These are phyloP conservation scores for Cryptococcus depauperatus DNA, from an alignment of 1,284 basidiomycete species.

Conservation along the genomic window DNA sequence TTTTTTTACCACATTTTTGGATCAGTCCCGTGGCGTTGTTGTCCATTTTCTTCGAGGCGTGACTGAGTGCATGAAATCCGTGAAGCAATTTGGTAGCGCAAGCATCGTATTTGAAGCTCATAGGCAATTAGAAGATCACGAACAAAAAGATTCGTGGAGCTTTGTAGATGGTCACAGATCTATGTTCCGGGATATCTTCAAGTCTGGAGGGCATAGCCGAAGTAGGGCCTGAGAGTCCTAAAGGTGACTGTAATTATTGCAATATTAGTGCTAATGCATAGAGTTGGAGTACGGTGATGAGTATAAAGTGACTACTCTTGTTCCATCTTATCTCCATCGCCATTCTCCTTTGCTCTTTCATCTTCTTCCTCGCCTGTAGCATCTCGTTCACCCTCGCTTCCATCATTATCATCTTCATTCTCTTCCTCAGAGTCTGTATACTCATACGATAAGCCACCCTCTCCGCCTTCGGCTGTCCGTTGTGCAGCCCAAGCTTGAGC, in stretches of 20 bases:
- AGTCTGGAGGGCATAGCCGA: slow-evolving; percentile 42
- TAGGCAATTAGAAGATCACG: slow-evolving; percentile 23
- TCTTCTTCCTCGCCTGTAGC: slow-evolving; percentile 14
- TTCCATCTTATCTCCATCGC: background rate
- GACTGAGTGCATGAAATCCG: slow-evolving; percentile 17
- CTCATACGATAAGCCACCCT: slow-evolving; percentile 33
- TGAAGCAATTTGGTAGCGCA: slow-evolving; percentile 37
- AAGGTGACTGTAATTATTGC: too few species aligned
- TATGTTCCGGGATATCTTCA: slow-evolving; percentile 39
- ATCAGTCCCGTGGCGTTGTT: background rate
- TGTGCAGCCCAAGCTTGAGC: slow-evolving; percentile 71
- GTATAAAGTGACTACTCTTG: background rate
- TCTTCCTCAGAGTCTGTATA: slow-evolving; percentile 35
- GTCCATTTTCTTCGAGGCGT: slow-evolving; percentile 19
- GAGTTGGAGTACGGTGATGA: too few species aligned
- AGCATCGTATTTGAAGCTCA: slow-evolving; percentile 41
- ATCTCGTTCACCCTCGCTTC: slow-evolving; percentile 13
- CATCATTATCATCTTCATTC: slow-evolving; percentile 26
- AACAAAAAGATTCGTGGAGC: slow-evolving; percentile 22
- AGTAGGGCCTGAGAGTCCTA: slow-evolving; percentile 14
- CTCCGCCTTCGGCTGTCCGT: slow-evolving; percentile 16
- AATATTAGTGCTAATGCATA: too few species aligned
- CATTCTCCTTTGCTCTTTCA: too few species aligned
- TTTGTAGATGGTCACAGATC: slow-evolving; percentile 29
- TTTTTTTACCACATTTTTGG: background rate